Evolutionary conservation across 306 rosid genomes (phyloP).

Genomic region (Inga leiocalycina): DNA sequence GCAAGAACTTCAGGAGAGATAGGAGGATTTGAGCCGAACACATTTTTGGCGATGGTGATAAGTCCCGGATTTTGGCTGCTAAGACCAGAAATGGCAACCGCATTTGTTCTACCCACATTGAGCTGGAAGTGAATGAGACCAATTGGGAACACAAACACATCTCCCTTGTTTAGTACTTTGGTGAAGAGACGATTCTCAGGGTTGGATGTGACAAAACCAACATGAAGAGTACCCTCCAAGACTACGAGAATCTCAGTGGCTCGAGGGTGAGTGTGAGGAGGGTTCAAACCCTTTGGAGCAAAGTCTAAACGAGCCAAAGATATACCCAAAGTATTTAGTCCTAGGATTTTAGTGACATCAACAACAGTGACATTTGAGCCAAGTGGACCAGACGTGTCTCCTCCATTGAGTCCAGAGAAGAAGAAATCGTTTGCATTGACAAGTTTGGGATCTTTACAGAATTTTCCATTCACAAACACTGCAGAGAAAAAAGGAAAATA

Average conservation of each 20-base stretch:
- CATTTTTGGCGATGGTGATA: constrained; percentile 17
- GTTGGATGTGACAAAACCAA: constrained; percentile 26
- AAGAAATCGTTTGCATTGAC: no score
- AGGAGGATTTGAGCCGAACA: constrained; percentile 40
- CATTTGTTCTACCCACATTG: constrained; percentile 34
- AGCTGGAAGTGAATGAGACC: constrained; percentile 34
- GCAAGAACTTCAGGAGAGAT: constrained; percentile 33
- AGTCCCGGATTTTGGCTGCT: constrained; percentile 33
- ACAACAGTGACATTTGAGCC: no score
- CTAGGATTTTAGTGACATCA: no score
- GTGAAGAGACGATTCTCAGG: background rate
- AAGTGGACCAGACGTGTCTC: no score
- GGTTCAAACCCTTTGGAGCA: background rate
- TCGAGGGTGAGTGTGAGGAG: background rate
- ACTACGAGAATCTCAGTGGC: background rate
- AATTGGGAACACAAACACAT: constrained; percentile 6
- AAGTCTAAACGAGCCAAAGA: no score
- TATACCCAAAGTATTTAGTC: no score
- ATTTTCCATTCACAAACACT: no score
- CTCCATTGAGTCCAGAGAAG: no score
- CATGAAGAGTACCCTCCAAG: background rate
- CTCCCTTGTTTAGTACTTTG: constrained; percentile 9
- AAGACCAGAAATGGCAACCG: constrained; percentile 25
- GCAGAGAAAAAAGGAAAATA: no score
- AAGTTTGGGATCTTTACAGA: background rate